These are phyloP conservation scores for thale cress (Arabidopsis thaliana) DNA, from an alignment of 345 rosid species.

Conservation along the genomic window DNA sequence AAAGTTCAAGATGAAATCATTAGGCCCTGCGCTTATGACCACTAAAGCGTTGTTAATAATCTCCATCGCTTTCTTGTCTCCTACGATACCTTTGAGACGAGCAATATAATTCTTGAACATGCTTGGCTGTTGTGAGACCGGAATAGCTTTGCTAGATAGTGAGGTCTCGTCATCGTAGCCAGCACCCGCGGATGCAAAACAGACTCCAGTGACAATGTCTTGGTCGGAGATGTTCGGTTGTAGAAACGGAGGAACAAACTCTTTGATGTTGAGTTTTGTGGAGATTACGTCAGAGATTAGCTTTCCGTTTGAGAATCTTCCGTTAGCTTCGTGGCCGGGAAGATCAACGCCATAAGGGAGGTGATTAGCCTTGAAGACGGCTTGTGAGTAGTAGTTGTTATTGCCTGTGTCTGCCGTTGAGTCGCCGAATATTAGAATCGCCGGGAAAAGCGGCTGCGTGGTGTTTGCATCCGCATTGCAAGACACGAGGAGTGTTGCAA, in stretches of 20 bases:
- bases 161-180: slow-evolving; percentile 40
- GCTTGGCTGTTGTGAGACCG: slow-evolving; percentile 51
- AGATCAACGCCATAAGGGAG: slow-evolving; percentile 43
- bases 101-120: slow-evolving; percentile 42
- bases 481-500: slow-evolving; percentile 8
- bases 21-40: slow-evolving; percentile 60
- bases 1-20: slow-evolving; percentile 53
- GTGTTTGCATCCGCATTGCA: slow-evolving; percentile 10
- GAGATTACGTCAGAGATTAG: slow-evolving; percentile 32
- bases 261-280: slow-evolving; percentile 35
- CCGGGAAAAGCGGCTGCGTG: slow-evolving; percentile 16
- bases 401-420: slow-evolving; percentile 41
- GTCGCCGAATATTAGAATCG: slow-evolving; percentile 33
- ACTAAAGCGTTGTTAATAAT: slow-evolving; percentile 49
- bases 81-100: slow-evolving; percentile 40
- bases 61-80: slow-evolving; percentile 49
- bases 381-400: slow-evolving; percentile 28
- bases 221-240: slow-evolving; percentile 39
- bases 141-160: slow-evolving; percentile 35
- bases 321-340: slow-evolving; percentile 33
- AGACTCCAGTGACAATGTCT: slow-evolving; percentile 39
- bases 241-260: slow-evolving; percentile 40
- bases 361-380: slow-evolving; percentile 28
- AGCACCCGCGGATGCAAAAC: slow-evolving; percentile 33
- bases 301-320: slow-evolving; percentile 43